Evolutionary conservation across 495 filamentous ascomycete genomes (phyloP).

Genomic region (Cercophora samala): DNA sequence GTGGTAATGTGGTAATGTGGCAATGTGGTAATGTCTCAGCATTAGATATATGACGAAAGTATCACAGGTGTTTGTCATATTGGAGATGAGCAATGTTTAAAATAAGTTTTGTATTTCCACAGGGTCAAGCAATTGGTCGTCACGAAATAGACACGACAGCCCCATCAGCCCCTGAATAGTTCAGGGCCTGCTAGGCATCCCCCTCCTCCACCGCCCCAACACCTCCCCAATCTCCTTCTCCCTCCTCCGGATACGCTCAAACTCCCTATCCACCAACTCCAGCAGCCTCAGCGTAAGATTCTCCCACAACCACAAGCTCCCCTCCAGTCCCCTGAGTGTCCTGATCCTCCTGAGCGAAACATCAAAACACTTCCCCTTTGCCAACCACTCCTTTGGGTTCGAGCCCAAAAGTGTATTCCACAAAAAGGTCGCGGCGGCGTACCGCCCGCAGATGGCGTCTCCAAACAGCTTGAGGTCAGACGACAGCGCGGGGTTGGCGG

Average conservation of each 20-base stretch:
- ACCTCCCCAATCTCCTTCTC: constrained; percentile 2
- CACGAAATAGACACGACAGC: background rate
- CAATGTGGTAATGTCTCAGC: too few species aligned
- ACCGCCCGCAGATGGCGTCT: background rate
- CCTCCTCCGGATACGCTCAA: background rate
- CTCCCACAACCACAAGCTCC: constrained; percentile 10
- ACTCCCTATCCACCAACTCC: constrained; percentile 5
- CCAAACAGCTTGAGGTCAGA: background rate
- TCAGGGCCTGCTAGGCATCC: constrained; percentile 2
- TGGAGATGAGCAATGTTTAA: background rate
- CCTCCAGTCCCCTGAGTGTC: constrained; percentile 14
- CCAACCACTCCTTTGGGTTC: constrained; percentile 5
- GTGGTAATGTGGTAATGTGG: too few species aligned
- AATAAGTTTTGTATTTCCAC: background rate
- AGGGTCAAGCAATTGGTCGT: background rate
- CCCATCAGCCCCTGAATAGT: background rate
- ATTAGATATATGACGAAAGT: too few species aligned
- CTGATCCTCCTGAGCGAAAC: background rate
- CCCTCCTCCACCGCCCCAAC: constrained; percentile 7
- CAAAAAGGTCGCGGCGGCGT: background rate
- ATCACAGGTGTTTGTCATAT: background rate
- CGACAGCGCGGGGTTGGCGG: background rate
- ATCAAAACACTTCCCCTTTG: constrained; percentile 6
- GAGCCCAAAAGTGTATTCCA: constrained; percentile 11
- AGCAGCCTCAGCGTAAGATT: constrained; percentile 3